phyloP scores from a whole-genome alignment of 257 asterid species.

The Solanum stenotomum region DNA sequence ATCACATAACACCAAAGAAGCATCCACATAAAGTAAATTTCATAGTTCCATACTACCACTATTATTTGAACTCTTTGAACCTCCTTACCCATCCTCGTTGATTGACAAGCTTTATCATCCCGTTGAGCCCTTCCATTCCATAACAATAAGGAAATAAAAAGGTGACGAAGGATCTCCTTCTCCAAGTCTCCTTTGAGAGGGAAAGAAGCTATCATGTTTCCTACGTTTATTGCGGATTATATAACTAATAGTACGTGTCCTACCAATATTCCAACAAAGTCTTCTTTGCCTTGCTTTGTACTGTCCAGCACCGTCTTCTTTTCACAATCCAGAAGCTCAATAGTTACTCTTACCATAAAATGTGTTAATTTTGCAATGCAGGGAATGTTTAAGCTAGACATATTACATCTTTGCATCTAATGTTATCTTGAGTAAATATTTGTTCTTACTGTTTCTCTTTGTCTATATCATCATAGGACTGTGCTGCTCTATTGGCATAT shows the following conservation, averaged over 20 bases:
- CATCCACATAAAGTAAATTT: not conserved
- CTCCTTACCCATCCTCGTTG: not conserved
- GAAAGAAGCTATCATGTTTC: not conserved
- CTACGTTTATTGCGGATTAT: not conserved
- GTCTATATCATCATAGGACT: slow-evolving; percentile 44
- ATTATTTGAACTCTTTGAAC: not conserved
- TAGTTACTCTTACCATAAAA: not conserved
- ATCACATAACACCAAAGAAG: not conserved
- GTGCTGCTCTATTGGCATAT: slow-evolving; percentile 85
- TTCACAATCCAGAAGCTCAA: not conserved
- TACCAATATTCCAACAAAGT: not conserved
- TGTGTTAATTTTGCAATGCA: not conserved
- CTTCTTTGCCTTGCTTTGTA: not conserved
- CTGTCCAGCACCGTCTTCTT: not conserved
- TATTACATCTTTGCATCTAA: not conserved
- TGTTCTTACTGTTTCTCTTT: not conserved
- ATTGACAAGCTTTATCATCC: not conserved
- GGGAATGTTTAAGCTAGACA: not conserved
- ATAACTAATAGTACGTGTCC: not conserved
- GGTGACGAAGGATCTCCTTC: not conserved
- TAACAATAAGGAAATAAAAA: not conserved
- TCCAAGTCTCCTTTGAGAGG: not conserved
- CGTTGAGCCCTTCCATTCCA: not conserved
- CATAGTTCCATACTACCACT: not conserved
- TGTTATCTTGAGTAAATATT: not conserved